These are phyloP conservation scores for Leccinum uliginosum DNA, from an alignment of 768 basidiomycete species.

Conservation along the genomic window DNA sequence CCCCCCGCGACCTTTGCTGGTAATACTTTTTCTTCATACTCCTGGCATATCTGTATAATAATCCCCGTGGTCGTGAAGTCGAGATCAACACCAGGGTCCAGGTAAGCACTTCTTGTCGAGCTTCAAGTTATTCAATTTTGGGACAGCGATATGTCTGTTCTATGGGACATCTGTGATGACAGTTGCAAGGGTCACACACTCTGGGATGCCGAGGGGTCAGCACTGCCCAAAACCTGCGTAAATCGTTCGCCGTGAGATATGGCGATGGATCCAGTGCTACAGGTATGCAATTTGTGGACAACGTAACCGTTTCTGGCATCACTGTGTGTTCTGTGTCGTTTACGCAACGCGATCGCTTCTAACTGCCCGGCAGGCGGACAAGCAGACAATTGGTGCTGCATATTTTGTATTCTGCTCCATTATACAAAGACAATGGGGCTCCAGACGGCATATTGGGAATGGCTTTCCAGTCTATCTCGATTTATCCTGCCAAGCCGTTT, in stretches of 20 bases:
- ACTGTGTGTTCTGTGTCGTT: neutral
- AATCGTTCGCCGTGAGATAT: neutral
- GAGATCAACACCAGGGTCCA: neutral
- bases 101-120: neutral
- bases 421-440: neutral
- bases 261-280: neutral
- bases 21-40: neutral
- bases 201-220: neutral
- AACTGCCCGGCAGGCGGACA: neutral
- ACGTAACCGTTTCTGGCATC: neutral
- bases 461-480: neutral
- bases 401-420: neutral
- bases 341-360: neutral
- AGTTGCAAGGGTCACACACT: neutral
- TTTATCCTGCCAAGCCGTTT: neutral
- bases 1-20: neutral
- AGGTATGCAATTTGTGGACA: neutral
- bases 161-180: neutral
- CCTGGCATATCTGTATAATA: neutral
- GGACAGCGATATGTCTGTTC: neutral
- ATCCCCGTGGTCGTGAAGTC: neutral
- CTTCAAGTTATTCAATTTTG: neutral
- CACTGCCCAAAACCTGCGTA: neutral
- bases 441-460: neutral
- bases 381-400: neutral